Evolutionary conservation across 2,329 filamentous ascomycete genomes (phyloP), one percentile per base, ranked within the genome.

Genomic region (Alternaria incomplexa): DNA sequence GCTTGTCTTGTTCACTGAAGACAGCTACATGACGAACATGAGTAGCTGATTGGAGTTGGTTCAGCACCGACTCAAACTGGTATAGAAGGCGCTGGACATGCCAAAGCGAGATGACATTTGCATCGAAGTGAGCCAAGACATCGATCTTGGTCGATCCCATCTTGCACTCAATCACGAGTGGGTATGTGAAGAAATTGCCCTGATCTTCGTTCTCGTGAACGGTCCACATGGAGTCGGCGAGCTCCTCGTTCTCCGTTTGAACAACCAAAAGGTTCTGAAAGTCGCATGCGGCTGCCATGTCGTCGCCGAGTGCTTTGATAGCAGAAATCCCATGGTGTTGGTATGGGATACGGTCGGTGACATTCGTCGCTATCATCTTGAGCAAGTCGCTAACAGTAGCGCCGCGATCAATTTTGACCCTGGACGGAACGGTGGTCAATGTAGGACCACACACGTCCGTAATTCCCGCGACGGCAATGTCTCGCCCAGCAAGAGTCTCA

Each of bases 181-280:
- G 75, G 28, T 77, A 76, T 2, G 76, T 78, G 57, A 79, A 79
- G 69, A 77, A 79, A 55, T 73, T 72, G 23, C 66, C 62, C 51
- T 73, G 76, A 13, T 72, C 66, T 11, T 66, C 74, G 17, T 70
- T 73, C 53, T 73, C 73, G 45, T 74, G 59, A 17, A 73, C 67
- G 5, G 67, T 71, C 75, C 74, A 78, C 55, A 76, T 70, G 0
- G 69, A 70, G 28, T 77, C 71, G 6, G 62, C 30, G 5, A 73
- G 64, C 36, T 71, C 51, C 28, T 71, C 68, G 7, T 66, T 66
- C 3, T 70, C 78, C 5, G 74, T 73, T 55, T 88, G 86, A 23
- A 89, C 82, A 0, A 88, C 84, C 2, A 89, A 74, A 8, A 86
- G 83, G 0, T 85, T 87, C 7, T 84, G 83, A 48, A 88, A 81